Evolutionary conservation across 768 basidiomycete species (phyloP).

Genomic region (Suillus weaverae): DNA sequence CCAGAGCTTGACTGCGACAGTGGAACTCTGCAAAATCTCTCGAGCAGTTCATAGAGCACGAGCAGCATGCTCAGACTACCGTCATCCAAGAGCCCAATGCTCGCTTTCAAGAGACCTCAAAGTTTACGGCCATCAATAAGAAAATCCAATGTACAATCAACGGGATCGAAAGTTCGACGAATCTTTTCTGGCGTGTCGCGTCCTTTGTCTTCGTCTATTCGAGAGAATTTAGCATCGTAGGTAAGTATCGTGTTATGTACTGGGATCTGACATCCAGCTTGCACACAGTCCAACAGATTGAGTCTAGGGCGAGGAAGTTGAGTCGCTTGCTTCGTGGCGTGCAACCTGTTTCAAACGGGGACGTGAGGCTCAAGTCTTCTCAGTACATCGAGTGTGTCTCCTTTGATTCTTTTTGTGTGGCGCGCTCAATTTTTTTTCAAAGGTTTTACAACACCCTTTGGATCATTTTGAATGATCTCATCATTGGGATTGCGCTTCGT

Average conservation of each 20-base stretch:
- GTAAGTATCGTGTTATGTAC: conserved; percentile 15
- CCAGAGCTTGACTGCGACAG: conserved; percentile 23
- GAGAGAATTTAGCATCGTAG: conserved; percentile 25
- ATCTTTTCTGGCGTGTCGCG: background rate
- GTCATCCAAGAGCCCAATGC: background rate
- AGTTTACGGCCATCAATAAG: background rate
- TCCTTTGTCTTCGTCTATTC: conserved; percentile 11
- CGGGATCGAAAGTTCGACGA: conserved; percentile 4
- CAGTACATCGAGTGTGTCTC: conserved; percentile 63
- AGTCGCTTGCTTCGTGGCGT: conserved; percentile 41
- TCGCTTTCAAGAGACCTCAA: background rate
- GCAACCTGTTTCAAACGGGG: conserved; percentile 36
- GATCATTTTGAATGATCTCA: conserved; percentile 88
- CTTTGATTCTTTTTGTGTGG: background rate
- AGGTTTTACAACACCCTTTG: conserved; percentile 93
- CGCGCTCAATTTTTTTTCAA: conserved; percentile 2
- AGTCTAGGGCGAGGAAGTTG: conserved; percentile 51
- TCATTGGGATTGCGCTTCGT: conserved; percentile 75
- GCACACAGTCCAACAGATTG: conserved; percentile 56
- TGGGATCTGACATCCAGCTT: background rate
- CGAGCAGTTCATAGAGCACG: conserved; percentile 26
- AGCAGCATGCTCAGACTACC: conserved; percentile 4
- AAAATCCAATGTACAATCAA: conserved; percentile 9
- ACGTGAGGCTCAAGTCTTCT: conserved; percentile 41
- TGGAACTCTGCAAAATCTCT: conserved; percentile 45